Conservation (phyloP, 495 filamentous ascomycete species). For the Penicillium longicatenatum region DNA sequence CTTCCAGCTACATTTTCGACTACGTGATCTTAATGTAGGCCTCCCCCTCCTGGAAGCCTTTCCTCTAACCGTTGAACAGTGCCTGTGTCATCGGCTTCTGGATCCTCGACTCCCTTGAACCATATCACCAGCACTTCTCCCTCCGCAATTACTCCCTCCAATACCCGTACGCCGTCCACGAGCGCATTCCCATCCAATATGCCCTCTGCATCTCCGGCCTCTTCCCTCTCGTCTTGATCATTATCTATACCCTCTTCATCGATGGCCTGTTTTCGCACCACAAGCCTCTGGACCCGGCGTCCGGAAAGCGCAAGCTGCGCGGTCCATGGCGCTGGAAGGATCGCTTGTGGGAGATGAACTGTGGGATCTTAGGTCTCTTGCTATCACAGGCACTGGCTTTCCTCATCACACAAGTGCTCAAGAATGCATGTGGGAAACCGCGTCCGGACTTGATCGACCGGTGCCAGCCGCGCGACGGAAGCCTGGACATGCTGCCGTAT, state of each 20-base stretch:
- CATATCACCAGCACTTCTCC: conserved; percentile 63
- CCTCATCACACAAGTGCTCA: conserved; percentile 79
- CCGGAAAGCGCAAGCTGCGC: conserved; percentile 54
- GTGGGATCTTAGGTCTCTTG: conserved; percentile 71
- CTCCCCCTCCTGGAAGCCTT: background rate
- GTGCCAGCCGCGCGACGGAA: conserved; percentile 54
- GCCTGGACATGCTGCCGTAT: conserved; percentile 38
- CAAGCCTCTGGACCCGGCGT: conserved; percentile 42
- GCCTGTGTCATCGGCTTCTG: conserved; percentile 55
- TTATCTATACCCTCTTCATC: conserved; percentile 71
- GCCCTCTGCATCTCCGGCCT: conserved; percentile 58
- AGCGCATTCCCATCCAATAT: conserved; percentile 65
- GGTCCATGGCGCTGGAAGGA: conserved; percentile 69
- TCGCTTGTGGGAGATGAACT: conserved; percentile 80
- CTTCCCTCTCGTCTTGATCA: conserved; percentile 66
- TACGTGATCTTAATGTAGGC: conserved; percentile 66
- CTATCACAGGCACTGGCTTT: conserved; percentile 68
- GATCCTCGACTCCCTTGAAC: conserved; percentile 55
- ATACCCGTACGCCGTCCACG: conserved; percentile 74
- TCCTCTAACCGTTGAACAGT: conserved; percentile 17
- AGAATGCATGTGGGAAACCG: conserved; percentile 85
- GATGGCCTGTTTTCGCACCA: conserved; percentile 69
- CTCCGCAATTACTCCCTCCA: conserved; percentile 60
- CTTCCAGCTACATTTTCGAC: conserved; percentile 63
- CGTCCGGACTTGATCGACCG: conserved; percentile 77